These are phyloP conservation scores for Mucor lusitanicus DNA, from an alignment of 371 early-diverging fungal genomes.

Conservation along the genomic window DNA sequence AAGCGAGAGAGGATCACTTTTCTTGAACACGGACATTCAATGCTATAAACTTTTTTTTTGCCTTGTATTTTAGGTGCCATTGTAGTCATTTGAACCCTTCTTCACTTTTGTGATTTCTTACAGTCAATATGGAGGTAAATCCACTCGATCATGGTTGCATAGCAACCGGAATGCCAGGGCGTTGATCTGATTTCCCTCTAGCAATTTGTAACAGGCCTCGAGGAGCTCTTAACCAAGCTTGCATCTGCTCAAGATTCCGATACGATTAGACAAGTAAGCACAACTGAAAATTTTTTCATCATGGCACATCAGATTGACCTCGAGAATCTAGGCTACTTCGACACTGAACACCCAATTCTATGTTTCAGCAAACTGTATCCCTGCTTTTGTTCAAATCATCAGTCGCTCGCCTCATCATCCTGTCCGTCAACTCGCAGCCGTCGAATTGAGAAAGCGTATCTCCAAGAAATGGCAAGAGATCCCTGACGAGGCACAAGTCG, in stretches of 20 bases:
- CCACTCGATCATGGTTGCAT: background rate
- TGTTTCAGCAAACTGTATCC: slow-evolving; percentile 64
- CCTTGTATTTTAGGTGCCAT: background rate
- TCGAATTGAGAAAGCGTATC: slow-evolving; percentile 85
- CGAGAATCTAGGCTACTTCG: slow-evolving; percentile 56
- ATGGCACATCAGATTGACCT: background rate
- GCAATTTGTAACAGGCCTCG: slow-evolving; percentile 49
- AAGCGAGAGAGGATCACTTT: background rate
- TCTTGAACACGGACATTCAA: background rate
- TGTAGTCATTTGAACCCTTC: background rate
- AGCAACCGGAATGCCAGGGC: background rate
- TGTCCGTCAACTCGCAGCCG: slow-evolving; percentile 86
- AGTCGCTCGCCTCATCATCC: slow-evolving; percentile 57
- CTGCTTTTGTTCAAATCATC: slow-evolving; percentile 71
- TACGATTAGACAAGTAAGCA: slow-evolving; percentile 48
- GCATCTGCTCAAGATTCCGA: slow-evolving; percentile 52
- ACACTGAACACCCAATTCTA: slow-evolving; percentile 74
- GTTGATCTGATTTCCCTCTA: slow-evolving; percentile 4
- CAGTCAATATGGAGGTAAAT: slow-evolving; percentile 18
- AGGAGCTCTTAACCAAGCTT: slow-evolving; percentile 48
- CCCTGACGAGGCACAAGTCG: slow-evolving; percentile 51
- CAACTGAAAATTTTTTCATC: background rate
- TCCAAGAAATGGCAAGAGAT: slow-evolving; percentile 75
- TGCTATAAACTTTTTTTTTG: background rate
- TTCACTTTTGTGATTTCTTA: background rate